phyloP scores from a whole-genome alignment of 1,284 basidiomycete species.

The Irpex sp. region DNA sequence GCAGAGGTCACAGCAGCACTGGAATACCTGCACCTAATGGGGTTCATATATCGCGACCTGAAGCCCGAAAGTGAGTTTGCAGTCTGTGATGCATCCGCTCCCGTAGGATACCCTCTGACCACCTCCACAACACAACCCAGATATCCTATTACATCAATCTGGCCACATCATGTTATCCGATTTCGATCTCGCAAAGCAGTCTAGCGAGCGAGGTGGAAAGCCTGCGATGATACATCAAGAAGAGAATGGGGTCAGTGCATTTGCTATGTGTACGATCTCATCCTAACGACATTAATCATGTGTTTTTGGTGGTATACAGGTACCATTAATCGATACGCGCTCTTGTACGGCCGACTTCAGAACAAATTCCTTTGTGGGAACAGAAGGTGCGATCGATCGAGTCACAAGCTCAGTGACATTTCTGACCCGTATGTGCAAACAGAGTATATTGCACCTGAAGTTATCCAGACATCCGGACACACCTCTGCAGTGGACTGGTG shows the following conservation, averaged over 20 bases:
- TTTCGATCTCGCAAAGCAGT: slow-evolving; percentile 98
- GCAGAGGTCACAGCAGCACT: slow-evolving; percentile 97
- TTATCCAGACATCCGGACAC: slow-evolving; percentile 96
- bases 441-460: slow-evolving; percentile 99
- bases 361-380: slow-evolving; percentile 98
- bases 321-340: slow-evolving; percentile 93
- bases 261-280: slow-evolving; percentile 12
- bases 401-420: slow-evolving; percentile 16
- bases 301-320: slow-evolving; percentile 36
- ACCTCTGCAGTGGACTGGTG: slow-evolving; percentile 99
- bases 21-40: slow-evolving; percentile 98
- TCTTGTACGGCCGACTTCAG: slow-evolving; percentile 97
- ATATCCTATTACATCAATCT: slow-evolving; percentile 97
- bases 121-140: slow-evolving; percentile 36
- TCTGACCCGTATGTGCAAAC: slow-evolving; percentile 14
- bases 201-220: slow-evolving; percentile 79
- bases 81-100: not conserved
- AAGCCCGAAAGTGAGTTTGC: slow-evolving; percentile 93
- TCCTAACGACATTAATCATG: slow-evolving; percentile 15
- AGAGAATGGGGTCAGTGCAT: slow-evolving; percentile 75
- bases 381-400: slow-evolving; percentile 69
- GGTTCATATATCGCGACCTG: slow-evolving; percentile 98
- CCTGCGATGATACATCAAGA: slow-evolving; percentile 90
- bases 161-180: slow-evolving; percentile 99
- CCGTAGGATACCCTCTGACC: too few relatives aligned